These are phyloP conservation scores for Calonectria pseudoturangicola DNA, from an alignment of 2,329 filamentous ascomycete species.

Conservation along the genomic window DNA sequence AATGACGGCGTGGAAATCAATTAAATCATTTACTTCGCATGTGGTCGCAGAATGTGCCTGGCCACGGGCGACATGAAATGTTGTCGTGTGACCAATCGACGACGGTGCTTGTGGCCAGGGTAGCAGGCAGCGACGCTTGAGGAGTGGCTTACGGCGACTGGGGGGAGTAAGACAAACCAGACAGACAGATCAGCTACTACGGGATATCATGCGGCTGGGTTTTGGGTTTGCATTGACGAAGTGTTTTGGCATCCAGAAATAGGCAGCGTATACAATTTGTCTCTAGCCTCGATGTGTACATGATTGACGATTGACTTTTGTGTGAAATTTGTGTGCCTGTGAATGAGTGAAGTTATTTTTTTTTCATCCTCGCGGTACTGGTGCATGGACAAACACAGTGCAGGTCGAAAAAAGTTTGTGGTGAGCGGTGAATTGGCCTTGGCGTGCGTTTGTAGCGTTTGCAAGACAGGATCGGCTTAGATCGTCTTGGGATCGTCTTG, in stretches of 20 bases:
- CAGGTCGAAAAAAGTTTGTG: background rate
- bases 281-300: constrained; percentile 44
- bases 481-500: background rate
- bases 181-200: constrained; percentile 61
- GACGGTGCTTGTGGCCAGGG: constrained; percentile 49
- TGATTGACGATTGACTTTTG: constrained; percentile 2
- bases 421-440: constrained; percentile 18
- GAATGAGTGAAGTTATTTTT: constrained; percentile 23
- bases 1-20: constrained; percentile 53
- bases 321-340: constrained; percentile 22
- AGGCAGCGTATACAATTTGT: constrained; percentile 58
- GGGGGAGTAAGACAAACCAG: constrained; percentile 59
- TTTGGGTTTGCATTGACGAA: constrained; percentile 62
- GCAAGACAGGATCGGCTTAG: background rate
- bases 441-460: constrained; percentile 13
- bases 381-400: background rate
- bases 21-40: constrained; percentile 53
- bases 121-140: constrained; percentile 53
- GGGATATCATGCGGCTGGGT: constrained; percentile 62
- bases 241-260: constrained; percentile 57
- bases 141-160: constrained; percentile 49
- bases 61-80: constrained; percentile 42
- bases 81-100: constrained; percentile 46
- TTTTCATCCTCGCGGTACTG: background rate
- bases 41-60: constrained; percentile 50